A percentile compares a stretch with the other conserved stretches of the same genome.
phyloP scores from a whole-genome alignment of 345 rosid species.

The Adansonia digitata region DNA sequence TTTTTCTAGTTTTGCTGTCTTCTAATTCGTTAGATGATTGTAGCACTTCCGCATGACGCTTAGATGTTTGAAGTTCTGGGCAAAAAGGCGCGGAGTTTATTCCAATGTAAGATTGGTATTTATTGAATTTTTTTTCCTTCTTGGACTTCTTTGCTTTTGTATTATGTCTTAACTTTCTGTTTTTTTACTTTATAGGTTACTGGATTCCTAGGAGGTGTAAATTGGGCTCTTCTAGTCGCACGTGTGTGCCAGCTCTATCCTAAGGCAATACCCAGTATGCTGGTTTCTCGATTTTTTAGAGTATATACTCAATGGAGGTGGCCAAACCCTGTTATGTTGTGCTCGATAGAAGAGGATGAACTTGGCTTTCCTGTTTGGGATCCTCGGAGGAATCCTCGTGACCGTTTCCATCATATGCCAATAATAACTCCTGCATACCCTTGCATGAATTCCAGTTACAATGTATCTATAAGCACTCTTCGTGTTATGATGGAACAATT shows the following conservation, averaged over 20 bases:
- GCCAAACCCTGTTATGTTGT: conserved; percentile 84
- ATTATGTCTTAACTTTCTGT: neutral
- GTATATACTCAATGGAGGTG: conserved; percentile 72
- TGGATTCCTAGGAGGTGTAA: conserved; percentile 77
- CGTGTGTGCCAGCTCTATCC: conserved; percentile 79
- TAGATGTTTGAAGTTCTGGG: conserved; percentile 71
- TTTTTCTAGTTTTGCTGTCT: neutral
- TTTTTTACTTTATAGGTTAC: conserved; percentile 41
- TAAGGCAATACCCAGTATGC: conserved; percentile 66
- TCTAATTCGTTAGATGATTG: conserved; percentile 24
- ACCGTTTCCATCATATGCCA: conserved; percentile 65
- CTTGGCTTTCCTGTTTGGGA: conserved; percentile 70
- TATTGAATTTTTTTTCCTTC: neutral
- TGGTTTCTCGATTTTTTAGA: conserved; percentile 63
- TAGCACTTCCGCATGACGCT: conserved; percentile 65
- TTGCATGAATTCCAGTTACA: conserved; percentile 79
- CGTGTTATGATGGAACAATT: conserved; percentile 74
- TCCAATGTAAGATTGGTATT: conserved; percentile 50
- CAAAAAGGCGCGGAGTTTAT: conserved; percentile 67
- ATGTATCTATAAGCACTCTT: conserved; percentile 67
- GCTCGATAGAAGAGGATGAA: conserved; percentile 59
- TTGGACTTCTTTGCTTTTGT: neutral
- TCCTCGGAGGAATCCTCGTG: conserved; percentile 63
- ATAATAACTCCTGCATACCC: conserved; percentile 83
- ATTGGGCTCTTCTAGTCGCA: conserved; percentile 76